Conservation (phyloP, 108 stramenopile genomes). For the Cyclotella baltica region DNA sequence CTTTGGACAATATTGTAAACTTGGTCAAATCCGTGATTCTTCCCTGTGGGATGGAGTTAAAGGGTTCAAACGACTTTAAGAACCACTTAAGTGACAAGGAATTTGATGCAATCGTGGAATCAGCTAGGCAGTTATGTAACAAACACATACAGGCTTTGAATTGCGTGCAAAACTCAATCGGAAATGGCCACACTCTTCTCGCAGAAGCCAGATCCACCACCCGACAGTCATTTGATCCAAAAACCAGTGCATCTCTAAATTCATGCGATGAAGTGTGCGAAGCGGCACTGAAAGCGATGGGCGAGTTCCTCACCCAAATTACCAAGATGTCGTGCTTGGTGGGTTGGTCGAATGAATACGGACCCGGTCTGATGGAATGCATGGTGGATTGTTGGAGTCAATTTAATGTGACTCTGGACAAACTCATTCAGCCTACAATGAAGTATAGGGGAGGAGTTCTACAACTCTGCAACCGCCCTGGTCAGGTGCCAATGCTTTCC, state of each 20-base stretch:
- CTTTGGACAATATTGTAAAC: slow-evolving; percentile 12
- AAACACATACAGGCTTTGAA: no score
- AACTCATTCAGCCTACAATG: slow-evolving; percentile 29
- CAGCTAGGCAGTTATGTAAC: background rate
- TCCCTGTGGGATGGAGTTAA: slow-evolving; percentile 26
- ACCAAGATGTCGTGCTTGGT: slow-evolving; percentile 35
- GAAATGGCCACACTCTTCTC: no score
- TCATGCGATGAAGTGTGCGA: slow-evolving; percentile 24
- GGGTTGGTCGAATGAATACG: slow-evolving; percentile 41
- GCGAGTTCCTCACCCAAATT: slow-evolving; percentile 12
- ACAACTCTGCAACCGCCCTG: slow-evolving; percentile 11
- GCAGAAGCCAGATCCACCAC: slow-evolving; percentile 13
- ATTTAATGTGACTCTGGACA: slow-evolving; percentile 17
- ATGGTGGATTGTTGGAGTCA: slow-evolving; percentile 12
- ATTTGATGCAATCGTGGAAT: slow-evolving; percentile 13
- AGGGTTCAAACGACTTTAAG: background rate
- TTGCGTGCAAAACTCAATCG: no score
- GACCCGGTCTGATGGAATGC: slow-evolving; percentile 16
- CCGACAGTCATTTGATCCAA: slow-evolving; percentile 26
- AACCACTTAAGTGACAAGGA: slow-evolving; percentile 4
- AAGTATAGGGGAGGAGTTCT: slow-evolving; percentile 16
- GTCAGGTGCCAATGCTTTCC: slow-evolving; percentile 30
- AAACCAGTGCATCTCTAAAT: slow-evolving; percentile 11
- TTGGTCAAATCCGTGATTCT: slow-evolving; percentile 35
- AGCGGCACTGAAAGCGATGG: slow-evolving; percentile 13